Evolutionary conservation across 2,329 filamentous ascomycete species (phyloP).

Genomic region (Fusarium sp.): DNA sequence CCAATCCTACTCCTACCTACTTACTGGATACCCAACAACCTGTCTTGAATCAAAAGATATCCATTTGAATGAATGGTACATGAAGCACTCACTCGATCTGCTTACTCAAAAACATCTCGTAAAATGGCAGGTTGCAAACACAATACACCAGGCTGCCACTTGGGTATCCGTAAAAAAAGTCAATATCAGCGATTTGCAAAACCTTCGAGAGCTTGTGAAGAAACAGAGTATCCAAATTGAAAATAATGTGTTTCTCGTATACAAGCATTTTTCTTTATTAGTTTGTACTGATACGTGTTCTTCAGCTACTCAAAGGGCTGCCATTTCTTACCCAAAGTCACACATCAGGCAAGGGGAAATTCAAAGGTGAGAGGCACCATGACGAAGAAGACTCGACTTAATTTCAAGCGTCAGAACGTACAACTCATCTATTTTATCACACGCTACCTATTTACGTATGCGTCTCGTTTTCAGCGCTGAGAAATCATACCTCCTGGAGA

Average conservation of each 20-base stretch:
- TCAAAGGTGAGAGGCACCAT: not conserved
- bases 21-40: not conserved
- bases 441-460: not conserved
- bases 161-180: not conserved
- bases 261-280: not conserved
- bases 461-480: no score
- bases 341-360: no score
- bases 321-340: not conserved
- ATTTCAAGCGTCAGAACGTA: not conserved
- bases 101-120: not conserved
- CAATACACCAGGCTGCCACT: not conserved
- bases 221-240: not conserved
- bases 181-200: not conserved
- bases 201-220: not conserved
- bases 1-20: not conserved
- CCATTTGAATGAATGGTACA: not conserved
- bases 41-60: not conserved
- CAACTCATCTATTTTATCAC: not conserved
- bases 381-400: not conserved
- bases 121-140: not conserved
- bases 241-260: not conserved
- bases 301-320: not conserved
- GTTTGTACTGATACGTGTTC: not conserved
- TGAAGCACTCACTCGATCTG: not conserved
- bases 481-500: not conserved